Conservation (phyloP, 345 rosid species). For the Eucalyptus rudis region DNA sequence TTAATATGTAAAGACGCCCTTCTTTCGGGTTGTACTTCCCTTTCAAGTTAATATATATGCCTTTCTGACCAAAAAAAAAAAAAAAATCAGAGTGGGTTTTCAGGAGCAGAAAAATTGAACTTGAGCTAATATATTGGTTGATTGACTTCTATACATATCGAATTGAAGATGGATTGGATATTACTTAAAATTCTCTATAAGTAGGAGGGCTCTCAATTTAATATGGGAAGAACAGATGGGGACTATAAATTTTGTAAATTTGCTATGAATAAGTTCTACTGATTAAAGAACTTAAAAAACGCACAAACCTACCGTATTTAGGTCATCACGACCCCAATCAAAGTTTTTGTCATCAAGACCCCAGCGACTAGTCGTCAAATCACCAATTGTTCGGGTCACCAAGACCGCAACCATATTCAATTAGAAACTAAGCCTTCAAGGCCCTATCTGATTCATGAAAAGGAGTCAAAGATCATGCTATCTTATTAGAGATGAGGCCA, state of each 20-base stretch:
- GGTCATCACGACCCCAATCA: background rate
- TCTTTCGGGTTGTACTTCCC: too few species aligned
- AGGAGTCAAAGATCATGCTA: background rate
- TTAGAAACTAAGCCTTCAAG: background rate
- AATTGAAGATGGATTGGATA: background rate
- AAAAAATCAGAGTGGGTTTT: accelerated
- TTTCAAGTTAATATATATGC: too few species aligned
- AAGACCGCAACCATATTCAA: background rate
- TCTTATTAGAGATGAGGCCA: background rate
- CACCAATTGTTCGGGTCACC: background rate
- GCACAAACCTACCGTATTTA: background rate
- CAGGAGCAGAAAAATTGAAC: background rate
- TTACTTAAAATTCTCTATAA: background rate
- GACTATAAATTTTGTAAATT: background rate
- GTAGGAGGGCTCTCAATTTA: background rate
- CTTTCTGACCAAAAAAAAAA: too few species aligned
- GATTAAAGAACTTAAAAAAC: background rate
- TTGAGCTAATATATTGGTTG: background rate
- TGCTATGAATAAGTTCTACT: background rate
- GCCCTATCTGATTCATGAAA: background rate
- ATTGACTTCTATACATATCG: background rate
- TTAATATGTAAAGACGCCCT: too few species aligned
- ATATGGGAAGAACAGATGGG: background rate
- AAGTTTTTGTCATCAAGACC: background rate
- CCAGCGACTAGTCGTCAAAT: accelerated